Evolutionary conservation across 1,284 basidiomycete genomes (phyloP), one percentile per base, ranked within the genome.

Genomic region (Omphalotus olearius): DNA sequence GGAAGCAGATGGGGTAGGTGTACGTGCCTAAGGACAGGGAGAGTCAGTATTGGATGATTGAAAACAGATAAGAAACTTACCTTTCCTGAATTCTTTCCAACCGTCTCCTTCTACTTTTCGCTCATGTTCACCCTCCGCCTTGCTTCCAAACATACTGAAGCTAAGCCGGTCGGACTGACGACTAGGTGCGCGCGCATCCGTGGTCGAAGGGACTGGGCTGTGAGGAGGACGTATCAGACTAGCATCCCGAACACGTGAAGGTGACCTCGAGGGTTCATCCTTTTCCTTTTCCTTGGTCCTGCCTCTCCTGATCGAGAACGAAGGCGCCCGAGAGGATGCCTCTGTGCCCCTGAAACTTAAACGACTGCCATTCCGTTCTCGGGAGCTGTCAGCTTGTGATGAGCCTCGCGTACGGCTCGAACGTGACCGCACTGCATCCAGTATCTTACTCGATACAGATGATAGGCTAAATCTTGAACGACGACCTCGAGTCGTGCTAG

Each of bases 11-110:
- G 1, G 95, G 94, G 66, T 94, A 99, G 39, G 88, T 93, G 67
- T 98, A 98, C 4, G 84, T 88, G n/a, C 93, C 92, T 90, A 60
- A 17, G 51, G 23, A 42, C 20, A 49, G 48, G 20, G 33, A 38
- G 45, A 38, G 30, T 33, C 30, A 33, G 7, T 33, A 33, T 33
- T 9, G 13, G 7, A 33, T 33, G 30, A 51, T 9, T 55, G 36
- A 43, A 41, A 35, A 41, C 23, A 11, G 16, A 13, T n/a, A n/a
- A n/a, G 45, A 20, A 3, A 67, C 74, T 41, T 52, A 89, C 93
- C 93, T 72, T 90, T 87, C 59, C 87, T 83, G 69, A 98, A 96
- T 67, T 97, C 88, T 61, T 88, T 89, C 89, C 93, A 98, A 10
- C 84, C 82, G 57, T 81, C 69, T 50, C 76, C 72, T n/a, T 59